These are phyloP conservation scores for Chalara sp. DNA, from an alignment of 2,329 filamentous ascomycete species.

Conservation along the genomic window DNA sequence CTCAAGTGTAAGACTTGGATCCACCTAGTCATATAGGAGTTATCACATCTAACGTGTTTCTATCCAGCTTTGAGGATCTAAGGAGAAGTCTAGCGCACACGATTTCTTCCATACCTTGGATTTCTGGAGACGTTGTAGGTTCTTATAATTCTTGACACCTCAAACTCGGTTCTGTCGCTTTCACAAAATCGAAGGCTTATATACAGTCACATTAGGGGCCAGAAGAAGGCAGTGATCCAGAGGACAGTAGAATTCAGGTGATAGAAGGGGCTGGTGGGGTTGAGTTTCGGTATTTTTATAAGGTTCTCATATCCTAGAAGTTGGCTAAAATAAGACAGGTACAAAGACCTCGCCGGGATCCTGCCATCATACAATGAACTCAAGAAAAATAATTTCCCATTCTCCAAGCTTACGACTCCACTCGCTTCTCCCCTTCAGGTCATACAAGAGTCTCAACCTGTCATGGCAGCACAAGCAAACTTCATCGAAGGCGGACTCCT, in stretches of 20 bases:
- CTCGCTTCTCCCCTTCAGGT: slow-evolving; percentile 10
- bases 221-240: slow-evolving; percentile 6
- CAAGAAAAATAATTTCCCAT: slow-evolving; percentile 10
- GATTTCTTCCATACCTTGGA: slow-evolving; percentile 12
- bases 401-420: slow-evolving; percentile 11
- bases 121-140: slow-evolving; percentile 12
- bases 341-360: slow-evolving; percentile 8
- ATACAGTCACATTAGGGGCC: slow-evolving; percentile 3
- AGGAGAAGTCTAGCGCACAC: slow-evolving; percentile 9
- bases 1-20: slow-evolving; percentile 5
- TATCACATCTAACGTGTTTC: slow-evolving; percentile 1
- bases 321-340: slow-evolving; percentile 6
- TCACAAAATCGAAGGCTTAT: background rate
- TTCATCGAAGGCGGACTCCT: slow-evolving; percentile 43
- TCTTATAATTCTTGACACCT: too few relatives aligned
- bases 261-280: slow-evolving; percentile 5
- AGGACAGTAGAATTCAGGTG: slow-evolving; percentile 7
- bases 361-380: slow-evolving; percentile 11
- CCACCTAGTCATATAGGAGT: background rate
- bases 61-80: slow-evolving; percentile 7
- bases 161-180: background rate
- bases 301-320: background rate
- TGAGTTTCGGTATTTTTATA: slow-evolving; percentile 5
- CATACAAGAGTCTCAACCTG: slow-evolving; percentile 17
- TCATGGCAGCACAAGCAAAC: slow-evolving; percentile 41